Evolutionary conservation across 306 rosid genomes (phyloP).

Genomic region (Elaeagnus macrophylla): DNA sequence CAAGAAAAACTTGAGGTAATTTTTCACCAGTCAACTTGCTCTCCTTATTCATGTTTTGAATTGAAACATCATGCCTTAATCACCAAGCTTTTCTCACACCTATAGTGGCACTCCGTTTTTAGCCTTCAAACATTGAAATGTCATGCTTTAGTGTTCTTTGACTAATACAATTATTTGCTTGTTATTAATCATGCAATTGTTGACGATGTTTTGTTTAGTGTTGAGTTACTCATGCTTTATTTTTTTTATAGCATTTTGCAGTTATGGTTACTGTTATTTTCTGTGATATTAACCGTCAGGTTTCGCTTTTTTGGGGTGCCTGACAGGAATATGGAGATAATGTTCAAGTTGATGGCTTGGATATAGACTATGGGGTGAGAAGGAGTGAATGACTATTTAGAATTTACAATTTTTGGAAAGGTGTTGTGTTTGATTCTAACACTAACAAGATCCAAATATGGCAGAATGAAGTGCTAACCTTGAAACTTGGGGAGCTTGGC

Average conservation of each 20-base stretch:
- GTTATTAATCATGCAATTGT: too few relatives aligned
- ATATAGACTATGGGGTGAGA: constrained; percentile 90
- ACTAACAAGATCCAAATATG: constrained; percentile 10
- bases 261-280: not conserved
- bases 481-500: constrained; percentile 64
- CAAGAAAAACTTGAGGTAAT: constrained; percentile 81
- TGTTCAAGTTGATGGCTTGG: constrained; percentile 70
- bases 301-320: constrained; percentile 1
- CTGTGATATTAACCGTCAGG: not conserved
- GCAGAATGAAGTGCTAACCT: constrained; percentile 75
- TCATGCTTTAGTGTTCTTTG: too few relatives aligned
- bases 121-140: too few relatives aligned
- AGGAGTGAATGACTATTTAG: not conserved
- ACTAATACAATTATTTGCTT: too few relatives aligned
- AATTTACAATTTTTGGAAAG: not conserved
- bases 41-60: not conserved
- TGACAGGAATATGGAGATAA: constrained; percentile 74
- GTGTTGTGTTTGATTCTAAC: constrained; percentile 7
- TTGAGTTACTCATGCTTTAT: too few relatives aligned
- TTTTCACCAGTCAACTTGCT: not conserved
- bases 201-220: too few relatives aligned
- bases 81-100: too few relatives aligned
- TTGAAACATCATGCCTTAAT: not conserved
- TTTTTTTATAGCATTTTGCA: not conserved
- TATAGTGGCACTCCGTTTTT: too few relatives aligned